Percentiles rank a stretch among this genome's conserved stretches.
phyloP scores from a whole-genome alignment of 2,329 filamentous ascomycete genomes.

The Cladosporium sp. region DNA sequence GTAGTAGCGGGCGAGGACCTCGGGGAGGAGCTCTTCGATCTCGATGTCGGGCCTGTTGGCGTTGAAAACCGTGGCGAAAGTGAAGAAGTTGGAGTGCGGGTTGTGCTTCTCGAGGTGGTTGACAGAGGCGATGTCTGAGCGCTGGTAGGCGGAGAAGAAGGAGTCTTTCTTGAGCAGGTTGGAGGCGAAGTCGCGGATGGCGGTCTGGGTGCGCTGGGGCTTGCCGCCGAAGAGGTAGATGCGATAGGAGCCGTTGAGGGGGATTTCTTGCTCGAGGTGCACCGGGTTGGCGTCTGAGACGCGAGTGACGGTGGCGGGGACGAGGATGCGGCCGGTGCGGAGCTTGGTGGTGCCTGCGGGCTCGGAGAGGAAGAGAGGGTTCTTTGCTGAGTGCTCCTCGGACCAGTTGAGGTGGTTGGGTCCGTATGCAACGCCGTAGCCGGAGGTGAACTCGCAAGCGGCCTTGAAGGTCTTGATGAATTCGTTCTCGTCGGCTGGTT shows the following conservation, averaged over 20 bases:
- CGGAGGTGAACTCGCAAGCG: constrained; percentile 87
- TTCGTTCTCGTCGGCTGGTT: constrained; percentile 63
- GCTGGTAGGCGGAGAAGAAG: constrained; percentile 70
- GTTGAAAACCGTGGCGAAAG: constrained; percentile 75
- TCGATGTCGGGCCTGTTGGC: constrained; percentile 69
- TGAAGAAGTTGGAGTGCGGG: constrained; percentile 82
- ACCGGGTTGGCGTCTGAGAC: constrained; percentile 88
- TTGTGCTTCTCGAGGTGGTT: constrained; percentile 80
- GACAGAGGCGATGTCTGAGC: constrained; percentile 62
- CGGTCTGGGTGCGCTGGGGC: constrained; percentile 54
- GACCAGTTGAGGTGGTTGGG: constrained; percentile 86
- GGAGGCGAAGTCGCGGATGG: constrained; percentile 69
- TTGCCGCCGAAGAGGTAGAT: constrained; percentile 81
- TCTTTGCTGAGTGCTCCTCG: constrained; percentile 68
- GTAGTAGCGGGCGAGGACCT: constrained; percentile 70
- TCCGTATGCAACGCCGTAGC: constrained; percentile 85
- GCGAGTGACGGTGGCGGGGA: constrained; percentile 78
- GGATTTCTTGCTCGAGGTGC: constrained; percentile 86
- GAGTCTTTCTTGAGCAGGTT: constrained; percentile 66
- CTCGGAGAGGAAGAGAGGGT: constrained; percentile 67
- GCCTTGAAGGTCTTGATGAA: constrained; percentile 92
- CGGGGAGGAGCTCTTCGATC: constrained; percentile 70
- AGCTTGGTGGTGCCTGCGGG: constrained; percentile 59
- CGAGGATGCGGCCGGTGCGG: constrained; percentile 73
- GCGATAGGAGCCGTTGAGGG: constrained; percentile 83